Evolutionary conservation across 2,329 filamentous ascomycete genomes (phyloP), one percentile per base, ranked within the genome.

Genomic region (Apiospora phragmitis): DNA sequence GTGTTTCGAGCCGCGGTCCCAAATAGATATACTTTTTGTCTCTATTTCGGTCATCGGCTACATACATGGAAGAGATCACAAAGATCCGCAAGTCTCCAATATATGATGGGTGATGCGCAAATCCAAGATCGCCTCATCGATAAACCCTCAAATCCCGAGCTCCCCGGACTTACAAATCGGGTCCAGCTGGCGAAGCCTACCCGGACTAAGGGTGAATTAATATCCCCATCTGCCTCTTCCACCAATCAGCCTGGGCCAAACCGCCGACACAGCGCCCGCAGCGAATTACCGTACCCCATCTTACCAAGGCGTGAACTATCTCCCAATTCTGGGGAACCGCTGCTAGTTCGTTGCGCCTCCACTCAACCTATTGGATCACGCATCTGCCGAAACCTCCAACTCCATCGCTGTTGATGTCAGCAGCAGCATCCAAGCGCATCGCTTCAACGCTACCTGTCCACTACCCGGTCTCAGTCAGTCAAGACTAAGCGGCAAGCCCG

Each of bases 361-460:
- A 38, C 55, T 38, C 55, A 62, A 14, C 55, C 55, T 62, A 62
- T 62, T 62, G 55, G 55, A 38, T 62, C 29, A 62, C 55, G 38
- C 55, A 62, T 62, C 55, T 62, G 55, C 55, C 55, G 55, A 62
- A 62, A 62, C 55, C 55, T 38, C 55, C 51, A 59, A 59, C 51
- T n/a, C 51, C 29, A 35, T 59, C 16, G 29, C 18, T n/a, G 16
- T n/a, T 35, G 51, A 29, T 59, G 51, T 35, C 51, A 35, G 29
- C 51, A 59, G 51, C 55, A 38, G 38, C n/a, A n/a, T n/a, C n/a
- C n/a, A n/a, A n/a, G n/a, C n/a, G 21, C 55, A 62, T 59, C 29
- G 29, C 51, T 59, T 59, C 51, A 35, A 59, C 51, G 49, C 49
- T 55, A 32, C 32, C 49, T 55, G 26, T 32, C 12, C 12, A 18